A percentile compares a stretch with the other conserved stretches of the same genome.
Conservation (phyloP, 768 basidiomycete species). For the Boletus reticuloceps region DNA sequence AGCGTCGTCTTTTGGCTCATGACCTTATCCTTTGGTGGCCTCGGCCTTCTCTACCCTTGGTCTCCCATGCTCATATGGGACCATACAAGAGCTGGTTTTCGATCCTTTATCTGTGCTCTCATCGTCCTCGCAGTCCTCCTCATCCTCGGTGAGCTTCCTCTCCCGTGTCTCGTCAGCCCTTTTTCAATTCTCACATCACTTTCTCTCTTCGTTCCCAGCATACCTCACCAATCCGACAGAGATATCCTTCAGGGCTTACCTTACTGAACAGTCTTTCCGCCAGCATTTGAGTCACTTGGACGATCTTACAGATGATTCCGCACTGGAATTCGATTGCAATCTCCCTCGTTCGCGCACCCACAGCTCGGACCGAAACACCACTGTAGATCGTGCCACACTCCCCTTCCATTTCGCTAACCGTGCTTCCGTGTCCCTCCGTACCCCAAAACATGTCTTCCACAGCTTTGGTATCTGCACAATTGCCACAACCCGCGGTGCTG, state of each 20-base stretch:
- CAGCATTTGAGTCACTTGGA: slow-evolving; percentile 88
- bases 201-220: slow-evolving; percentile 46
- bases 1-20: slow-evolving; percentile 55
- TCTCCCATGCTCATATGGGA: slow-evolving; percentile 52
- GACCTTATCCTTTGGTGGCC: slow-evolving; percentile 62
- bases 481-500: slow-evolving; percentile 45
- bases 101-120: slow-evolving; percentile 67
- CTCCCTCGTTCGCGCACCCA: slow-evolving; percentile 26
- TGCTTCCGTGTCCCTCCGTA: slow-evolving; percentile 88
- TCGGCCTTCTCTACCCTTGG: slow-evolving; percentile 59
- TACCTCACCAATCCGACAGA: slow-evolving; percentile 95
- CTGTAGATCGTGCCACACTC: slow-evolving; percentile 29
- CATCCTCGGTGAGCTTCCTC: slow-evolving; percentile 64
- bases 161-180: neutral
- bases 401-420: slow-evolving; percentile 87
- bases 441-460: slow-evolving; percentile 85
- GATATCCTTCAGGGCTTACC: slow-evolving; percentile 88
- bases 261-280: slow-evolving; percentile 97
- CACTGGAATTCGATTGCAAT: slow-evolving; percentile 31
- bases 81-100: slow-evolving; percentile 59
- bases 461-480: slow-evolving; percentile 86
- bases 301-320: slow-evolving; percentile 54
- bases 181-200: neutral
- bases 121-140: slow-evolving; percentile 67
- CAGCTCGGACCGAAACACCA: slow-evolving; percentile 17